phyloP scores from a whole-genome alignment of 116 monocot genomes.

The Zostera marina region DNA sequence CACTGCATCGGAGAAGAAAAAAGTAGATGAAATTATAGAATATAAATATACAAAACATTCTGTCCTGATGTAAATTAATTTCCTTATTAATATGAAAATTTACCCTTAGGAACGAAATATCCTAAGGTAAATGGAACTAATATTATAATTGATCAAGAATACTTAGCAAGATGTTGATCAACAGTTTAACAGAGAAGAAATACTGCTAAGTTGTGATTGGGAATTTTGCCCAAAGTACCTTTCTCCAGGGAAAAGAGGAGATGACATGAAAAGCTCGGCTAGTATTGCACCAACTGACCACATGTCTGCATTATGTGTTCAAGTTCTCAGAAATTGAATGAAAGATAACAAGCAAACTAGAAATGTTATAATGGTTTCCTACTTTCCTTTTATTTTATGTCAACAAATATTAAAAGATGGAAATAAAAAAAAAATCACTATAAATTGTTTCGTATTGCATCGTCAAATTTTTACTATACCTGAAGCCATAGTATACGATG shows the following conservation, averaged over 20 bases:
- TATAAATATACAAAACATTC: background rate
- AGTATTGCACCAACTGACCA: slow-evolving; percentile 89
- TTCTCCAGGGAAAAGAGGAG: slow-evolving; percentile 83
- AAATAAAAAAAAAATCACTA: too few relatives aligned
- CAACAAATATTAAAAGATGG: too few relatives aligned
- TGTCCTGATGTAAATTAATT: too few relatives aligned
- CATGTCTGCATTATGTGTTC: slow-evolving; percentile 40
- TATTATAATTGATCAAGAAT: too few relatives aligned
- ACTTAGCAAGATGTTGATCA: too few relatives aligned
- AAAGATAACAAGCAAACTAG: background rate
- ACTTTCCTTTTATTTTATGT: too few relatives aligned
- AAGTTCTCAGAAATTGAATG: background rate
- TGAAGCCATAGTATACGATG: slow-evolving; percentile 60
- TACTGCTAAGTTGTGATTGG: too few relatives aligned
- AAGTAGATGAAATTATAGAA: background rate
- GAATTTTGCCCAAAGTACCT: slow-evolving; percentile 22
- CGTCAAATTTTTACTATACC: slow-evolving; percentile 22
- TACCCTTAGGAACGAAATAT: too few relatives aligned
- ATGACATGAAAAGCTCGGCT: slow-evolving; percentile 66
- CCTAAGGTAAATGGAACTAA: too few relatives aligned
- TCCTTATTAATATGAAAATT: too few relatives aligned
- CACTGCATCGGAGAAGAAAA: slow-evolving; percentile 25
- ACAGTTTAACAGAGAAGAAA: too few relatives aligned
- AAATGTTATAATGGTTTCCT: too few relatives aligned
- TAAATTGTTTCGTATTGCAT: background rate